Conservation (phyloP, 805 yeast genomes). For the Candida maesae region DNA sequence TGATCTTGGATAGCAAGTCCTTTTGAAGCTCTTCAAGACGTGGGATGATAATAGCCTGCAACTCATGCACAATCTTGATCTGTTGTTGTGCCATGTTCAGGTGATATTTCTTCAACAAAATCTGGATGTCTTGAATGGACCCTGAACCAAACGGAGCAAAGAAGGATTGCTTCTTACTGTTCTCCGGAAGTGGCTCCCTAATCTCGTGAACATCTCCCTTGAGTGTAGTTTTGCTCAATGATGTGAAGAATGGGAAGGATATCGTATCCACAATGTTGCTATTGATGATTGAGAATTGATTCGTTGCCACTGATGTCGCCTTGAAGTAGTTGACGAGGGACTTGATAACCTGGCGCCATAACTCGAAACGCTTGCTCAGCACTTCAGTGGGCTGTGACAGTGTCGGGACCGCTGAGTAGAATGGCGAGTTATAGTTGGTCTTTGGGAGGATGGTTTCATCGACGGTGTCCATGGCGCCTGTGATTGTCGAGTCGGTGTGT, state of each 20-base stretch:
- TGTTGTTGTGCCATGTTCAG: slow-evolving; percentile 57
- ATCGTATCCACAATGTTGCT: slow-evolving; percentile 76
- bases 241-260: slow-evolving; percentile 37
- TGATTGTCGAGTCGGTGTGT: background rate
- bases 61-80: slow-evolving; percentile 49
- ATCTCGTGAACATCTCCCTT: slow-evolving; percentile 23
- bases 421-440: slow-evolving; percentile 32
- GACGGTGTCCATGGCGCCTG: slow-evolving; percentile 2
- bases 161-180: slow-evolving; percentile 43
- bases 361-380: slow-evolving; percentile 73
- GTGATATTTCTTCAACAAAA: slow-evolving; percentile 64
- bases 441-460: slow-evolving; percentile 22
- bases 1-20: slow-evolving; percentile 76
- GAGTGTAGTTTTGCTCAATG: slow-evolving; percentile 10
- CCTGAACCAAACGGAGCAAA: slow-evolving; percentile 66
- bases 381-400: slow-evolving; percentile 79
- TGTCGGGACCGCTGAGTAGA: slow-evolving; percentile 48
- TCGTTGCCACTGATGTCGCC: slow-evolving; percentile 78
- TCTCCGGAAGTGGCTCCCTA: slow-evolving; percentile 30
- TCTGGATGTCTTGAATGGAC: slow-evolving; percentile 80
- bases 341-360: slow-evolving; percentile 80
- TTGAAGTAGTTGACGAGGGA: slow-evolving; percentile 71
- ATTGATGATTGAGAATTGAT: slow-evolving; percentile 80
- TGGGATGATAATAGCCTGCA: slow-evolving; percentile 59
- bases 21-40: slow-evolving; percentile 63